phyloP scores from a whole-genome alignment of 768 basidiomycete genomes.

The Termitomyces titanicus region DNA sequence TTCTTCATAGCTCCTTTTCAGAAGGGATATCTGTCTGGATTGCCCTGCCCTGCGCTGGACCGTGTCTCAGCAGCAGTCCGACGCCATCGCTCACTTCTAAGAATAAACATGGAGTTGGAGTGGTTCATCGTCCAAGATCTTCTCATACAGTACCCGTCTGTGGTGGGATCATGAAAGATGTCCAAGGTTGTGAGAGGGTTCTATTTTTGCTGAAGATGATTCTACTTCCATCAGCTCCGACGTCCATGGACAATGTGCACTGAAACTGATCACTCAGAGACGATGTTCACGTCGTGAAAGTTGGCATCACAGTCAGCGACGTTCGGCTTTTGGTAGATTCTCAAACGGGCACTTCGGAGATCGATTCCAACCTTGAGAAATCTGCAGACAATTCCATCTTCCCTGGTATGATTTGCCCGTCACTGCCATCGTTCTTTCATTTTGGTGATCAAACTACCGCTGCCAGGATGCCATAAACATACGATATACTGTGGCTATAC shows the following conservation, averaged over 20 bases:
- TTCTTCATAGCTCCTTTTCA: too few relatives aligned
- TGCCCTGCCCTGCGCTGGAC: background rate
- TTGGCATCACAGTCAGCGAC: background rate
- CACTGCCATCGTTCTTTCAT: background rate
- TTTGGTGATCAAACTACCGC: too few relatives aligned
- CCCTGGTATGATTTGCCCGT: background rate
- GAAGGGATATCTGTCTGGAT: background rate
- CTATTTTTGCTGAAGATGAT: background rate
- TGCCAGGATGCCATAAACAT: too few relatives aligned
- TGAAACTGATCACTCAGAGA: too few relatives aligned
- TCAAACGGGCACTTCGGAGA: background rate
- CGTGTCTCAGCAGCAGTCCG: background rate
- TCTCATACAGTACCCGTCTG: too few relatives aligned
- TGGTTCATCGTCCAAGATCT: background rate
- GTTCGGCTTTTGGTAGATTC: background rate
- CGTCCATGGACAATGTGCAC: background rate
- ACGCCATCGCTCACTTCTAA: background rate
- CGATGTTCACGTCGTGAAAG: background rate
- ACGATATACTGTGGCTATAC: background rate
- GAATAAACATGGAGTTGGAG: background rate
- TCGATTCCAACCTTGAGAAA: background rate
- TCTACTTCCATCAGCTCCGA: background rate
- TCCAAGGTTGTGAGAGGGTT: background rate
- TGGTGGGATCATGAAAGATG: background rate
- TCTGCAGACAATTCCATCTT: background rate